A percentile compares a stretch with the other conserved stretches of the same genome.
phyloP scores from a whole-genome alignment of 148 eudicot species.

The Suaeda aralocaspica region DNA sequence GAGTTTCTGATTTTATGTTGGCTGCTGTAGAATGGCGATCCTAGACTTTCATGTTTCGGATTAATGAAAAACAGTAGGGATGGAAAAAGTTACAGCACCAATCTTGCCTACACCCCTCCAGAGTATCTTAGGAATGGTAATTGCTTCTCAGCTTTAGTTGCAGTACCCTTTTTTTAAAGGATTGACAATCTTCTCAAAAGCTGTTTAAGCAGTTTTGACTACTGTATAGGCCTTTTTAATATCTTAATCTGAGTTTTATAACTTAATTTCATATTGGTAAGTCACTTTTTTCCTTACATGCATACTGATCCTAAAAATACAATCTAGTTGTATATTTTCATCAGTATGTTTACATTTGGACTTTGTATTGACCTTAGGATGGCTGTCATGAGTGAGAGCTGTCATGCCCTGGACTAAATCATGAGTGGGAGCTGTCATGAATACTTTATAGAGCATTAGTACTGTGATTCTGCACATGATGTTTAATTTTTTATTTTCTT shows the following conservation, averaged over 20 bases:
- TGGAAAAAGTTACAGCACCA: conserved; percentile 83
- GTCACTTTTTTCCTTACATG: too few relatives aligned
- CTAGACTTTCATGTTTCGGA: conserved; percentile 86
- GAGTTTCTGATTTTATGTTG: conserved; percentile 24
- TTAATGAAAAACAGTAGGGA: conserved; percentile 86
- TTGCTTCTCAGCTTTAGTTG: conserved; percentile 8
- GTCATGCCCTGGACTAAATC: background rate
- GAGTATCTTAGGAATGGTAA: conserved; percentile 84
- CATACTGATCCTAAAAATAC: too few relatives aligned
- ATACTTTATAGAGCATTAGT: too few relatives aligned
- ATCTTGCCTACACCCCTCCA: conserved; percentile 90
- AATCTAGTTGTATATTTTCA: too few relatives aligned
- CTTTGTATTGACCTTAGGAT: too few relatives aligned
- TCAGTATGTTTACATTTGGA: too few relatives aligned
- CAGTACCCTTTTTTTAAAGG: background rate
- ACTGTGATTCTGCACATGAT: too few relatives aligned
- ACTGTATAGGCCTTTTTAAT: background rate
- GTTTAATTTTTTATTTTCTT: too few relatives aligned
- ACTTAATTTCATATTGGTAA: too few relatives aligned
- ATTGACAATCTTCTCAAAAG: background rate
- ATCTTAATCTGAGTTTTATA: too few relatives aligned
- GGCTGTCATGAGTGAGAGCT: too few relatives aligned
- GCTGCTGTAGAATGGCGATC: conserved; percentile 71
- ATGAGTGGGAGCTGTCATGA: background rate
- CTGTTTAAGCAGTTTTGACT: background rate